Conservation (phyloP, 352 stramenopile genomes). For the Phytophthora quininea region DNA sequence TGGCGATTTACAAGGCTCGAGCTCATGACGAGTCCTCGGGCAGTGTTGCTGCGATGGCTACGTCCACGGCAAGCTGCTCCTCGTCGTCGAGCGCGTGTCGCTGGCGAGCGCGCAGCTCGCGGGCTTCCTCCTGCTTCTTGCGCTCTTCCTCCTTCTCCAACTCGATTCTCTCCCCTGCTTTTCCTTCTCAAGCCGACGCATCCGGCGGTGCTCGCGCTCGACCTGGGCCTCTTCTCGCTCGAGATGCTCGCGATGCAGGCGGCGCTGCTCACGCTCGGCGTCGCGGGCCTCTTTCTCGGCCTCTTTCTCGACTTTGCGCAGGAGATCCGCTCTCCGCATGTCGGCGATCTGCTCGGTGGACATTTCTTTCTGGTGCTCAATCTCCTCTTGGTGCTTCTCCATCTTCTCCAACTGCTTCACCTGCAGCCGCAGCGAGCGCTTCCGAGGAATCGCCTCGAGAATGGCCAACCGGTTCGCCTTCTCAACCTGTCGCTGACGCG, state of each 20-base stretch:
- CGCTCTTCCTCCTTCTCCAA: conserved; percentile 43
- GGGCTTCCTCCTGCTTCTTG: conserved; percentile 56
- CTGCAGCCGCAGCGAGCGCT: conserved; percentile 82
- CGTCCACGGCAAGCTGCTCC: conserved; percentile 13
- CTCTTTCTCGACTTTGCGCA: conserved; percentile 71
- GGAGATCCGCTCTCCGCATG: conserved; percentile 68
- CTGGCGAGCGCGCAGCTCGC: conserved; percentile 56
- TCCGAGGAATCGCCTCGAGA: conserved; percentile 83
- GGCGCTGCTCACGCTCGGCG: conserved; percentile 55
- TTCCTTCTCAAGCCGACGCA: conserved; percentile 71
- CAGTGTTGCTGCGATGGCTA: not conserved
- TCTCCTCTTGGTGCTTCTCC: conserved; percentile 72
- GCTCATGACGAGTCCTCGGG: not conserved
- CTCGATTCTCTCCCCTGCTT: conserved; percentile 52
- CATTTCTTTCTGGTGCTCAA: conserved; percentile 59
- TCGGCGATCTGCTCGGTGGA: conserved; percentile 71
- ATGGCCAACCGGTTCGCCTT: conserved; percentile 80
- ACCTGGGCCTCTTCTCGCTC: conserved; percentile 57
- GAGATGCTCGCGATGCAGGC: conserved; percentile 55
- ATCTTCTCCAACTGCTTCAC: conserved; percentile 86
- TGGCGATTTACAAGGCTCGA: not conserved
- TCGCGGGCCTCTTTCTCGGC: conserved; percentile 63
- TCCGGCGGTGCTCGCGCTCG: conserved; percentile 61
- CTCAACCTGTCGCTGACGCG: conserved; percentile 61
- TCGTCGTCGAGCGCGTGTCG: conserved; percentile 38